A percentile compares a stretch with the other conserved stretches of the same genome.
phyloP scores from a whole-genome alignment of 2,329 filamentous ascomycete species.

The Verticillium albo-atrum region DNA sequence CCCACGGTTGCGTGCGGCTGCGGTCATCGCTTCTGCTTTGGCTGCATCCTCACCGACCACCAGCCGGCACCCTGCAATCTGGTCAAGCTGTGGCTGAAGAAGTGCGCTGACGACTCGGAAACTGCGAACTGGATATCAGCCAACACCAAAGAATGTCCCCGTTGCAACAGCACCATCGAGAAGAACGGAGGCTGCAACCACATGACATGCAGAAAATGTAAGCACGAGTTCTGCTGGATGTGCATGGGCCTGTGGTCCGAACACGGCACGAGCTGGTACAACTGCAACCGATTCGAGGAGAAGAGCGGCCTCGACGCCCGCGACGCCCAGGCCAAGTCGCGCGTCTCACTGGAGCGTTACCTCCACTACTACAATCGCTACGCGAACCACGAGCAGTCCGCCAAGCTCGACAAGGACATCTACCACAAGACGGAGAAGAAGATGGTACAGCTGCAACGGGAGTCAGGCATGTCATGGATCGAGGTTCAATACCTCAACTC shows the following conservation, averaged over 20 bases:
- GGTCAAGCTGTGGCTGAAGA: conserved; percentile 95
- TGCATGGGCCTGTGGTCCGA: conserved; percentile 99
- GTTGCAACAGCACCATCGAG: conserved; percentile 94
- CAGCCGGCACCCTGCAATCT: conserved; percentile 88
- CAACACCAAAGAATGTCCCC: conserved; percentile 97
- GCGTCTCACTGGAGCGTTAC: conserved; percentile 91
- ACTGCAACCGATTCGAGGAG: conserved; percentile 96
- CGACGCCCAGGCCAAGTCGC: conserved; percentile 85
- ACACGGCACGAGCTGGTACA: conserved; percentile 99
- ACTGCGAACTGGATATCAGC: conserved; percentile 99
- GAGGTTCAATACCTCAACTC: conserved; percentile 96
- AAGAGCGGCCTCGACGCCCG: conserved; percentile 88
- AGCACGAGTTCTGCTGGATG: conserved; percentile 99
- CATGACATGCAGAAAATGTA: conserved; percentile 95
- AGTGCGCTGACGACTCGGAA: conserved; percentile 96
- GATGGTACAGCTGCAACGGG: conserved; percentile 92
- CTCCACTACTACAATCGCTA: conserved; percentile 99
- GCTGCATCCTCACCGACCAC: conserved; percentile 84
- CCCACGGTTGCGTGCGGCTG: conserved; percentile 86
- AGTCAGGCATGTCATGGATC: conserved; percentile 97
- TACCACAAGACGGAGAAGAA: conserved; percentile 97
- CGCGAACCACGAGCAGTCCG: conserved; percentile 97
- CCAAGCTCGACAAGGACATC: conserved; percentile 92
- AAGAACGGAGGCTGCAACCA: conserved; percentile 99
- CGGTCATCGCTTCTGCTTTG: conserved; percentile 89